Evolutionary conservation across 2,329 filamentous ascomycete species (phyloP), one percentile per base, ranked within the genome.

Genomic region (Penicillium decumbens): DNA sequence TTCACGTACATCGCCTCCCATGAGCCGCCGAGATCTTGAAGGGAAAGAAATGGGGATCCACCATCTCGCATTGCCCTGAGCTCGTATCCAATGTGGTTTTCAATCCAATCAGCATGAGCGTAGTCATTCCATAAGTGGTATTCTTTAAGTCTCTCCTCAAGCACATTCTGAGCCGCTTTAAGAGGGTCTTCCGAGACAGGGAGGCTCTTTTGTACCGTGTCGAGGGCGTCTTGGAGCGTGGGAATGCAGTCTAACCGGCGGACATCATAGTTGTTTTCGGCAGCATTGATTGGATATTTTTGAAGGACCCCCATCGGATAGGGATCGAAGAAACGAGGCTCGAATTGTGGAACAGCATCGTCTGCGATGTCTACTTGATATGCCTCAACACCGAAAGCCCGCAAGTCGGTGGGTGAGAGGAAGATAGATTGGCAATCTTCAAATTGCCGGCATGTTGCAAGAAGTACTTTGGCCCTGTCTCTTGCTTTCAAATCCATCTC

Each of bases 401-500:
- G 15, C 6, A 43, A 32, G 29, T 43, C 41, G 18, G 27, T 8
- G 41, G 41, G 41, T 20, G 41, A 32, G 20, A 43, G 27, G 28
- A 32, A 43, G 10, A 23, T 24, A 32, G 41, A 24, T 43, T 43
- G 8, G 41, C 41, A 24, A 20, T 20, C 6, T 30, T 32, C 15
- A 20, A 43, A 4, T 32, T 43, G 41, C 15, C 5, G 41, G 3
- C 12, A 20, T 43, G 47, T 68, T 24, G 35, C 35, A 18, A 2
- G 24, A 7, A 39, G 3, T 1, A 5, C 24, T 39, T 39, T 24
- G 12, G 18, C 23, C 35, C 12, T 39, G 18, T 24, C 12, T 24
- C 23, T 39, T 39, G 9, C 35, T 12, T 39, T 24, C 35, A 20
- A 24, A 24, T 39, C 35, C 35, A 23, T 39, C 35, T 39, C 18